Base-by-base conservation (phyloP, 2,329 filamentous ascomycete genomes). In the Scedosporium dehoogii region DNA sequence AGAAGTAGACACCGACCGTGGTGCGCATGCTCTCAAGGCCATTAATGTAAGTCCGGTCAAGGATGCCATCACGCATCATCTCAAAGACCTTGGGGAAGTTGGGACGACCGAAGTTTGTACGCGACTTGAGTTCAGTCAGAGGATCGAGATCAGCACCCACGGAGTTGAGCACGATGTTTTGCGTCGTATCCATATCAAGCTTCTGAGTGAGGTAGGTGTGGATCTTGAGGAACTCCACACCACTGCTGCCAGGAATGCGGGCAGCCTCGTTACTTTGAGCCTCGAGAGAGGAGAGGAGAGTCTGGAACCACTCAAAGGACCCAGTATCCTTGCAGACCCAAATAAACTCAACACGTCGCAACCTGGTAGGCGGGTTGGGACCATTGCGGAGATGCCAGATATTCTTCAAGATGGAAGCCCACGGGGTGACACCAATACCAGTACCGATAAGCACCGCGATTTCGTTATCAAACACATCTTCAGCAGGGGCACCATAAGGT, bases 261-360 rank as follows among this genome's bases (percentile, higher is more conserved):
- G 87, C 86, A 4, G 85, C 86, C 69, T 87, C 83, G 64, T 85
- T 81, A 59, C 89, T 92, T 73, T 99, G 94, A 42, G 87, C 82
- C 75, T 99, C 94, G 23, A 99, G 88, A 0, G 91, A 96, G 0
- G 90, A 90, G 16, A 99, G 84, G 0, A 99, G 85, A 1, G 90
- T 92, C 73, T 99, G 94, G 81, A 99, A 97, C 94, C 94, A 99
- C 77, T 97, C 94, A 71, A 99, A 99, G 0, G 92, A 96, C 41
- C 85, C 89, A 0, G 92, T 96, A 71, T 97, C 92, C 74, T 90
- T 94, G 83, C 93, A 97, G 60, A 97, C 88, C 94, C 94, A 99
- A 79, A 99, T 96, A 76, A 99, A 99, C 74, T 99, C 94, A 38
- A 99, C 93, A 73, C 94, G 89, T 64, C 92, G 90, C 57, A 99